Percentiles rank a stretch among this genome's conserved stretches.
phyloP scores from a whole-genome alignment of 2,329 filamentous ascomycete species.

The Byssochlamys sp. region DNA sequence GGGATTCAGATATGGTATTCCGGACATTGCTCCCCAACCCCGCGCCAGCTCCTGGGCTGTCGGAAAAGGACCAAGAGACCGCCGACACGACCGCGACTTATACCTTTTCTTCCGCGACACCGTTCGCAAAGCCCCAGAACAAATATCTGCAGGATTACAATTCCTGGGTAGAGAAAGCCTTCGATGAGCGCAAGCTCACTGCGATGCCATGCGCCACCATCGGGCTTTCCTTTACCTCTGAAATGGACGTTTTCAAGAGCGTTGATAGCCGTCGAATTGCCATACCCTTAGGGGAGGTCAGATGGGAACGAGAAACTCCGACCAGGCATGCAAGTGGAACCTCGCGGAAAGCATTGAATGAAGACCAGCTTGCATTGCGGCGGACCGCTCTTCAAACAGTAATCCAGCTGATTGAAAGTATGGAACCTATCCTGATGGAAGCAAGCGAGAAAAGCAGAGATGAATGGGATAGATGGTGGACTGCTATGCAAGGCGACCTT shows the following conservation, averaged over 20 bases:
- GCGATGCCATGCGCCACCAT: constrained; percentile 70
- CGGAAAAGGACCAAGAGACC: constrained; percentile 53
- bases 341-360: constrained; percentile 45
- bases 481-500: constrained; percentile 75
- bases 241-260: constrained; percentile 61
- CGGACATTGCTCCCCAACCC: constrained; percentile 74
- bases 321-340: constrained; percentile 22
- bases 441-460: constrained; percentile 77
- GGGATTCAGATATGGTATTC: constrained; percentile 79
- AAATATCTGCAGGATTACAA: constrained; percentile 76
- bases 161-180: constrained; percentile 64
- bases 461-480: constrained; percentile 85
- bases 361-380: constrained; percentile 63
- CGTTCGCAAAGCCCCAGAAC: constrained; percentile 71
- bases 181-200: constrained; percentile 61
- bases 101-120: constrained; percentile 70
- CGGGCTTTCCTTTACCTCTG: constrained; percentile 67
- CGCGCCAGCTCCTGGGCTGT: constrained; percentile 47
- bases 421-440: constrained; percentile 74
- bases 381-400: constrained; percentile 72
- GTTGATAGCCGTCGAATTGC: constrained; percentile 68
- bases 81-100: constrained; percentile 69
- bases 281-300: constrained; percentile 73
- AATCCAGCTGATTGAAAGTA: constrained; percentile 71
- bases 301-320: constrained; percentile 68